phyloP scores from a whole-genome alignment of 148 eudicot genomes.

The Camellia sinensis region DNA sequence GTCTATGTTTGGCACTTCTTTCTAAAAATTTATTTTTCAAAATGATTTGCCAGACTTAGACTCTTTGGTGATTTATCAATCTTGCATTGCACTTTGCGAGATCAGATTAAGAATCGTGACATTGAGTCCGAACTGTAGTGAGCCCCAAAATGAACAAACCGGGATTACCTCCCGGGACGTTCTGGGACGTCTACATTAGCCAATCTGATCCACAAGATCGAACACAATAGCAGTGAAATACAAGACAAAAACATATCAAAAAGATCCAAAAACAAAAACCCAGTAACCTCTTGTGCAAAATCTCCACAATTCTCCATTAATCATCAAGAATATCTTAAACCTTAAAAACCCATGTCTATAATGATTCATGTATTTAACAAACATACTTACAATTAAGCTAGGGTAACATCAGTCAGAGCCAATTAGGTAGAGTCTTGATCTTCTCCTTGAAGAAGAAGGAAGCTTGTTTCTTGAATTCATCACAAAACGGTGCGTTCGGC shows the following conservation, averaged over 20 bases:
- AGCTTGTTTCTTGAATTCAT: slow-evolving; percentile 85
- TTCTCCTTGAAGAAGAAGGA: slow-evolving; percentile 89
- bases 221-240: background rate
- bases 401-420: slow-evolving; percentile 97
- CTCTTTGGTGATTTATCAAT: too few species aligned
- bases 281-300: slow-evolving; percentile 64
- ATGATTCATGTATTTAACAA: background rate
- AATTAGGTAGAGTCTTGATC: slow-evolving; percentile 88
- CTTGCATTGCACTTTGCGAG: too few species aligned
- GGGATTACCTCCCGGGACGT: too few species aligned
- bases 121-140: too few species aligned
- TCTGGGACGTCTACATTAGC: too few species aligned
- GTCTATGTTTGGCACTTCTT: too few species aligned
- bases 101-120: too few species aligned
- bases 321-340: slow-evolving; percentile 33
- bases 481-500: slow-evolving; percentile 37
- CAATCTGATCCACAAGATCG: slow-evolving; percentile 39
- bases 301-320: slow-evolving; percentile 86
- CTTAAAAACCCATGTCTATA: background rate
- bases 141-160: too few species aligned
- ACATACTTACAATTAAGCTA: slow-evolving; percentile 63
- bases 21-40: too few species aligned
- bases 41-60: too few species aligned
- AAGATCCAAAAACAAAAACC: background rate
- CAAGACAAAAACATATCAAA: background rate